A percentile compares a stretch with the other conserved stretches of the same genome.
These are phyloP conservation scores for Vicia villosa DNA, from an alignment of 306 rosid species.

Conservation along the genomic window DNA sequence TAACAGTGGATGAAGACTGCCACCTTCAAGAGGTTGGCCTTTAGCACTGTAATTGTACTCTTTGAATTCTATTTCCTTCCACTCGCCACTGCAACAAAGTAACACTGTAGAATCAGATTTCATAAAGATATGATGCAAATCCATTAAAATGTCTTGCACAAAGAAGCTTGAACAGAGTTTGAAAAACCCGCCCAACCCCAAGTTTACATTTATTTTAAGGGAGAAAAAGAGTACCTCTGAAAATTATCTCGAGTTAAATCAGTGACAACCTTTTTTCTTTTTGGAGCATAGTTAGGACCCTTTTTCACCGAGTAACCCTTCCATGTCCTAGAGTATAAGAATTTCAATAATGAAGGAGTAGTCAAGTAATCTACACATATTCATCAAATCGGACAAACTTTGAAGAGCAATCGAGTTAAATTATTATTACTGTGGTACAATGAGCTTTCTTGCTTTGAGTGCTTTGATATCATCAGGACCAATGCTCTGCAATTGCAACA, in stretches of 20 bases:
- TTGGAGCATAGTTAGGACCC: slow-evolving; percentile 31
- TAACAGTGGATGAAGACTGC: slow-evolving; percentile 89
- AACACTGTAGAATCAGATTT: slow-evolving; percentile 23
- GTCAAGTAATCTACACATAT: slow-evolving; percentile 1
- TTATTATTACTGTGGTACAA: slow-evolving; percentile 20
- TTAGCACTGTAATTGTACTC: slow-evolving; percentile 81
- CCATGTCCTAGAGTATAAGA: slow-evolving; percentile 18
- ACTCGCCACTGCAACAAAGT: slow-evolving; percentile 63
- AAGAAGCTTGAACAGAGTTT: neutral
- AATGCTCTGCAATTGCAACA: slow-evolving; percentile 13
- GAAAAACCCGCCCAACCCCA: neutral
- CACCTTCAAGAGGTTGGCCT: slow-evolving; percentile 86
- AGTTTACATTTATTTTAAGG: neutral
- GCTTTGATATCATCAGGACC: slow-evolving; percentile 29
- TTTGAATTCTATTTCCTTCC: slow-evolving; percentile 85
- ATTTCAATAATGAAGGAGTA: neutral
- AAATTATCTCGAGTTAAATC: slow-evolving; percentile 24
- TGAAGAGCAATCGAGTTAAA: neutral
- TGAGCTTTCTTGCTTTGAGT: slow-evolving; percentile 23
- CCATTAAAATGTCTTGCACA: slow-evolving; percentile 24
- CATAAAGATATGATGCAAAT: slow-evolving; percentile 30
- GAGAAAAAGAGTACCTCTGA: neutral
- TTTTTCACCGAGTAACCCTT: slow-evolving; percentile 27
- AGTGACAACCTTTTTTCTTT: slow-evolving; percentile 30
- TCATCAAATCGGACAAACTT: neutral